Evolutionary conservation across 2,329 filamentous ascomycete species (phyloP), one percentile per base, ranked within the genome.

Genomic region (Cercospora sesami): DNA sequence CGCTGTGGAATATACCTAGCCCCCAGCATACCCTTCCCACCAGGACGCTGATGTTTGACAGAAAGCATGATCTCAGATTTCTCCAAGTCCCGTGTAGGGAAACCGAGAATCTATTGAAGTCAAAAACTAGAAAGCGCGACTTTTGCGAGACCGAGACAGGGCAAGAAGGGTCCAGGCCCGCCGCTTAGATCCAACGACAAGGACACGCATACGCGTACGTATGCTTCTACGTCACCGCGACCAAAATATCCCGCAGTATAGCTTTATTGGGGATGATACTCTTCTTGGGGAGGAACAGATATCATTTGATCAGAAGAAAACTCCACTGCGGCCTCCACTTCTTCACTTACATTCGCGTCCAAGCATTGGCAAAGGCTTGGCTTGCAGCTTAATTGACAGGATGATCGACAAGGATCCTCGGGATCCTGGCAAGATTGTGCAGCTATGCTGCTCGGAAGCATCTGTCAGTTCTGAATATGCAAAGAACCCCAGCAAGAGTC

Each of bases 391-490:
- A 30, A 18, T 18, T 39, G 21, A 42, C 39, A 36, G 39, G 26
- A 65, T 66, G 64, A 36, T 65, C 28, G 67, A 60, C 61, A 67
- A 63, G 51, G 64, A 66, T 48, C 58, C 59, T 42, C 53, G 62
- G 63, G 67, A 67, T 58, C 68, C 64, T 33, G 65, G 42, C 60
- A 71, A 67, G 66, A 73, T 74, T 60, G 71, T 70, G 26, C 65
- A 71, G 55, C 67, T 73, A 4, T 75, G 75, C 63, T 53, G 64
- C 7, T 71, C 69, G n/a, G 42, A 66, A 7, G 48, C 71, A 18
- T 73, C 75, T 16, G 69, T 76, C 39, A 75, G 74, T 58, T 66
- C 72, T 12, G 64, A 68, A 33, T 76, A 75, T 66, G 69, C 73
- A 4, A 67, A 71, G 60, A 67, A 75, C 58, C 66, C 72, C 5